A percentile compares a stretch with the other conserved stretches of the same genome.
phyloP scores from a whole-genome alignment of 768 basidiomycete species.

The Clavaria fumosa region DNA sequence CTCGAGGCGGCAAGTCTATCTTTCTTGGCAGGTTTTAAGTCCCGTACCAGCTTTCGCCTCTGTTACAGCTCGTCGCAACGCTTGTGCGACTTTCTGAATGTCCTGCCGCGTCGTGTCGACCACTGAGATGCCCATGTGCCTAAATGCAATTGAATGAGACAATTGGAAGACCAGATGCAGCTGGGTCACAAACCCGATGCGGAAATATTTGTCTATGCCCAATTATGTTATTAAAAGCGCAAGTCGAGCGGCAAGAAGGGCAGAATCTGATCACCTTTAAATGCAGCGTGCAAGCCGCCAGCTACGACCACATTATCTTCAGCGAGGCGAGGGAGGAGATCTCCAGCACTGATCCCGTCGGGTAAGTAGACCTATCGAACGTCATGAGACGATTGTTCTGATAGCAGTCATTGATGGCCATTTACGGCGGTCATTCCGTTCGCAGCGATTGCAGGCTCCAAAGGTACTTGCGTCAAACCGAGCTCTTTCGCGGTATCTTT shows the following conservation, averaged over 20 bases:
- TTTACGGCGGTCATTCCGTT: slow-evolving; percentile 90
- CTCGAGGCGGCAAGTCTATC: no score
- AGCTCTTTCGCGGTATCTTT: slow-evolving; percentile 49
- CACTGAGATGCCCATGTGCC: slow-evolving; percentile 86
- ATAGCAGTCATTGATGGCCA: slow-evolving; percentile 1
- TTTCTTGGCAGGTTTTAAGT: no score
- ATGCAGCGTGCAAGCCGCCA: slow-evolving; percentile 70
- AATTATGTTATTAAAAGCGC: slow-evolving; percentile 7
- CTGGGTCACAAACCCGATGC: slow-evolving; percentile 47
- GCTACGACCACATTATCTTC: slow-evolving; percentile 69
- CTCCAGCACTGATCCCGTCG: slow-evolving; percentile 56
- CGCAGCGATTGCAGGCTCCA: slow-evolving; percentile 46
- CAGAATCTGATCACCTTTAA: slow-evolving; percentile 67
- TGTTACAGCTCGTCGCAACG: slow-evolving; percentile 42
- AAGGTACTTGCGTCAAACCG: slow-evolving; percentile 62
- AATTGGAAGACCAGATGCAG: slow-evolving; percentile 4
- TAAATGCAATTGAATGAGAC: slow-evolving; percentile 14
- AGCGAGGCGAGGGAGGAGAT: slow-evolving; percentile 61
- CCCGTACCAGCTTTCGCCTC: slow-evolving; percentile 27
- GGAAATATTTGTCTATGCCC: slow-evolving; percentile 68
- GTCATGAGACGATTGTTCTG: not conserved
- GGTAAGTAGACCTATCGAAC: slow-evolving; percentile 61
- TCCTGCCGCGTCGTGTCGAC: slow-evolving; percentile 58
- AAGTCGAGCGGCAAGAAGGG: slow-evolving; percentile 2
- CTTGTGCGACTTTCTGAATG: slow-evolving; percentile 52